phyloP scores from a whole-genome alignment of 257 asterid species.

The Fraxinus americana region DNA sequence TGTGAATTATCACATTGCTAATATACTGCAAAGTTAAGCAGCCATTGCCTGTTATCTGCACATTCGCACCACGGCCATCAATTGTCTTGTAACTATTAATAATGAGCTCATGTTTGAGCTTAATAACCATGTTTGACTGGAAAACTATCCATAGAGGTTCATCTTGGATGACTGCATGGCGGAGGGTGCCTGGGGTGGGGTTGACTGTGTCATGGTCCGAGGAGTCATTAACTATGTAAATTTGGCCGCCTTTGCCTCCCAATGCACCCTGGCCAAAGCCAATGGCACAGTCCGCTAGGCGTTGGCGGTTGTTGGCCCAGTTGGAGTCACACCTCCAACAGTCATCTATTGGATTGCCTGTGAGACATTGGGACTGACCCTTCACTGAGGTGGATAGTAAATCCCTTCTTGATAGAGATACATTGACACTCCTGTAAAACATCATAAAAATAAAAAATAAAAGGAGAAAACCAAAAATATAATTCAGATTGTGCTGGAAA shows the following conservation, averaged over 20 bases:
- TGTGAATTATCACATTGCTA: constrained; percentile 75
- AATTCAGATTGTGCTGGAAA: neutral
- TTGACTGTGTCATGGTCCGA: constrained; percentile 57
- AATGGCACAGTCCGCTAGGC: constrained; percentile 72
- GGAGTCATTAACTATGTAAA: constrained; percentile 69
- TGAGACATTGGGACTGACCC: constrained; percentile 58
- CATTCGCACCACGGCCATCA: constrained; percentile 68
- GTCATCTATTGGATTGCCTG: constrained; percentile 62
- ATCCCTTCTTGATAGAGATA: constrained; percentile 53
- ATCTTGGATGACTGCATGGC: constrained; percentile 81
- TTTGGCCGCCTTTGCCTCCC: constrained; percentile 78
- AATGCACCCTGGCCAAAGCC: constrained; percentile 69
- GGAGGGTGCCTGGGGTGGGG: constrained; percentile 78
- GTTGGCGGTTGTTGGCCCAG: constrained; percentile 63
- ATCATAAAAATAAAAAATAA: neutral
- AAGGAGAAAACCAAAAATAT: neutral
- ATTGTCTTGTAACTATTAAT: constrained; percentile 66
- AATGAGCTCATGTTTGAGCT: constrained; percentile 71
- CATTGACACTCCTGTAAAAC: constrained; percentile 53
- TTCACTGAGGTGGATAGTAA: constrained; percentile 36
- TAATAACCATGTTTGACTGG: constrained; percentile 59
- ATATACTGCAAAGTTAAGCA: constrained; percentile 70
- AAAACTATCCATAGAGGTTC: constrained; percentile 87
- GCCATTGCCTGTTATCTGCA: constrained; percentile 71
- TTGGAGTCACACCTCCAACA: constrained; percentile 58